phyloP scores from a whole-genome alignment of 2,329 filamentous ascomycete species.

The Nemania sp. region DNA sequence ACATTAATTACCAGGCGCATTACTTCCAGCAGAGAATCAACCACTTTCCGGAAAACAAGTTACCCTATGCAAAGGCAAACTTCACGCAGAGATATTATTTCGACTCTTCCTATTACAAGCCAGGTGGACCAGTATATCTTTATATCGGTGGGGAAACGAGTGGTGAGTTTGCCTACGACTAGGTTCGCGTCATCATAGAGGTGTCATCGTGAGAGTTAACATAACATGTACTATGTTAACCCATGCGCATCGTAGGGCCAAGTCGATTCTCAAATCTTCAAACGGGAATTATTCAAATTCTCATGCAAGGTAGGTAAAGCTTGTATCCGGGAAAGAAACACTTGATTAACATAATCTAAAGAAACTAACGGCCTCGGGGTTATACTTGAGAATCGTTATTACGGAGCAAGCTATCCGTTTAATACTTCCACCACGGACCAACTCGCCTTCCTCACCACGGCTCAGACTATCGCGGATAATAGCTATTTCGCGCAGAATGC shows the following conservation, averaged over 20 bases:
- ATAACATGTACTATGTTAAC: slow-evolving; percentile 1
- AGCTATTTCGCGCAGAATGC: slow-evolving; percentile 63
- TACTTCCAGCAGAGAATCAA: slow-evolving; percentile 57
- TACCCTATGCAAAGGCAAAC: slow-evolving; percentile 59
- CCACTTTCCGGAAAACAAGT: slow-evolving; percentile 56
- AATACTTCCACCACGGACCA: slow-evolving; percentile 62
- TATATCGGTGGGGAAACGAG: slow-evolving; percentile 52
- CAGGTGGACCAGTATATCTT: slow-evolving; percentile 58
- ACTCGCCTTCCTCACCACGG: slow-evolving; percentile 62
- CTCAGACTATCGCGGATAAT: slow-evolving; percentile 66
- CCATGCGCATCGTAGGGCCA: slow-evolving; percentile 26
- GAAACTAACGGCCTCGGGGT: slow-evolving; percentile 65
- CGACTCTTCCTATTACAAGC: slow-evolving; percentile 64
- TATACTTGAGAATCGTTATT: slow-evolving; percentile 65
- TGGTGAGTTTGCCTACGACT: slow-evolving; percentile 34
- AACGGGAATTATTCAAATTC: slow-evolving; percentile 61
- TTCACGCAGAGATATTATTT: slow-evolving; percentile 68
- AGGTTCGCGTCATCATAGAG: too few relatives aligned
- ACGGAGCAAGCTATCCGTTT: slow-evolving; percentile 62
- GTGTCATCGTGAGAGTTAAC: background rate
- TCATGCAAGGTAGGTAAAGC: slow-evolving; percentile 57
- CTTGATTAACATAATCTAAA: slow-evolving; percentile 18
- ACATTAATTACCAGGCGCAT: slow-evolving; percentile 46
- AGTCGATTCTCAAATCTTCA: slow-evolving; percentile 48
- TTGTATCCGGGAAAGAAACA: background rate